A percentile compares a stretch with the other conserved stretches of the same genome.
Conservation (phyloP, 2,329 filamentous ascomycete species). For the Alternaria postmessia region DNA sequence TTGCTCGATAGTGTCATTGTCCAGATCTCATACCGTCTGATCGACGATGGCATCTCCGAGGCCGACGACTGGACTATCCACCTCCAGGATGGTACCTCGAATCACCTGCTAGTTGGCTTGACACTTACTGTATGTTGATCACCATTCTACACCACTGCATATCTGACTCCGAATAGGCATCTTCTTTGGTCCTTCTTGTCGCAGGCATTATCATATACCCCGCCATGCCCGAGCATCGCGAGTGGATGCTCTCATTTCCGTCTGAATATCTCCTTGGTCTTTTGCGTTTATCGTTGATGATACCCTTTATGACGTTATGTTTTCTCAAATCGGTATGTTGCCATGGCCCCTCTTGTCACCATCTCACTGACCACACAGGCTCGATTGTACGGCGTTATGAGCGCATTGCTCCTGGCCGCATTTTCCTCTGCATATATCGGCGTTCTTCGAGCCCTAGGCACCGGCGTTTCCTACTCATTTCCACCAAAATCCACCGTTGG, state of each 20-base stretch:
- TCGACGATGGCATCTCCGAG: conserved; percentile 38
- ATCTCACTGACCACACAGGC: conserved; percentile 33
- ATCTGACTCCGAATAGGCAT: conserved; percentile 37
- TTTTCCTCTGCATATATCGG: conserved; percentile 48
- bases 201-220: conserved; percentile 40
- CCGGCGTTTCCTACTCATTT: conserved; percentile 44
- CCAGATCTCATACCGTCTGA: conserved; percentile 35
- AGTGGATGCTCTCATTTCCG: conserved; percentile 45
- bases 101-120: conserved; percentile 38
- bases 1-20: conserved; percentile 39
- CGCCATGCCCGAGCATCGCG: conserved; percentile 45
- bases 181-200: conserved; percentile 40
- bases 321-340: conserved; percentile 45
- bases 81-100: conserved; percentile 38
- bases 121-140: conserved; percentile 36
- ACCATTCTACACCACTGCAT: not conserved
- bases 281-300: conserved; percentile 48
- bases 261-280: conserved; percentile 45
- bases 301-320: conserved; percentile 49
- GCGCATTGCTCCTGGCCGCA: conserved; percentile 41
- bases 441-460: conserved; percentile 42
- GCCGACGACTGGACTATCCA: conserved; percentile 36
- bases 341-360: not conserved
- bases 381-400: conserved; percentile 46
- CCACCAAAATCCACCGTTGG: conserved; percentile 45